Percentiles rank a stretch among this genome's conserved stretches.
These are phyloP conservation scores for Globisporangium polare DNA, from an alignment of 352 stramenopile species.

Conservation along the genomic window DNA sequence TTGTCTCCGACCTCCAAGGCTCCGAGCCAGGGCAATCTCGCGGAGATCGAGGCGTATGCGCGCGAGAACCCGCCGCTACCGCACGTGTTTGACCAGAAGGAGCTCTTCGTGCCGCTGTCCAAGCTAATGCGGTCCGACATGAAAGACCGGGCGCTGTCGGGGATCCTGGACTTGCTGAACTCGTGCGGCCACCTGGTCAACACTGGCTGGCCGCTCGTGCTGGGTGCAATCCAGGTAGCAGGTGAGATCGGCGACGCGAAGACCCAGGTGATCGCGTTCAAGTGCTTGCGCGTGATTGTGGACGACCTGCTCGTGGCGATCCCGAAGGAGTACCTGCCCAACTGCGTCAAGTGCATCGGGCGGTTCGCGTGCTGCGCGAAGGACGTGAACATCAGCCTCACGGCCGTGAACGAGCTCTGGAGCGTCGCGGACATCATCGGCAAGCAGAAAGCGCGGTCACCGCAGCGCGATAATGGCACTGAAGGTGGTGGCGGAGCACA, in stretches of 20 bases:
- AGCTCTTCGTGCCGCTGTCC: conserved; percentile 58
- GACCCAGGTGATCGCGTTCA: conserved; percentile 90
- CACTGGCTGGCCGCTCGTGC: conserved; percentile 62
- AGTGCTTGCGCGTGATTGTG: conserved; percentile 95
- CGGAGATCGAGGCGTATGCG: conserved; percentile 38
- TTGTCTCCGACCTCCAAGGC: conserved; percentile 42
- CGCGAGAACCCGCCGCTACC: conserved; percentile 24
- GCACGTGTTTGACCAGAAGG: conserved; percentile 66
- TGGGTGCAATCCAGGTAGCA: conserved; percentile 62
- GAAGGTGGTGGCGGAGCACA: conserved; percentile 17
- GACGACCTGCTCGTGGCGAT: conserved; percentile 94
- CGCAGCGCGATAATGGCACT: background rate
- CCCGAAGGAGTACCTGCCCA: conserved; percentile 52
- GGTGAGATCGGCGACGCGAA: conserved; percentile 64
- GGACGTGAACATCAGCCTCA: conserved; percentile 98
- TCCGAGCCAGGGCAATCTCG: conserved; percentile 38
- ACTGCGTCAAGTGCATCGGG: conserved; percentile 91
- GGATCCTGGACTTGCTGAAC: conserved; percentile 77
- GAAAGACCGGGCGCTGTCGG: conserved; percentile 67
- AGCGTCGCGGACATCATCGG: conserved; percentile 88
- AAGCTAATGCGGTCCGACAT: conserved; percentile 66
- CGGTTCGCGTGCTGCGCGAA: conserved; percentile 91
- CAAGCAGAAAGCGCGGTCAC: conserved; percentile 39
- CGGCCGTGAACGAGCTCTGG: conserved; percentile 96
- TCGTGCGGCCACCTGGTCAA: conserved; percentile 69